Conservation (phyloP, 1,284 basidiomycete species). For the Cutaneotrichosporon dermatis region DNA sequence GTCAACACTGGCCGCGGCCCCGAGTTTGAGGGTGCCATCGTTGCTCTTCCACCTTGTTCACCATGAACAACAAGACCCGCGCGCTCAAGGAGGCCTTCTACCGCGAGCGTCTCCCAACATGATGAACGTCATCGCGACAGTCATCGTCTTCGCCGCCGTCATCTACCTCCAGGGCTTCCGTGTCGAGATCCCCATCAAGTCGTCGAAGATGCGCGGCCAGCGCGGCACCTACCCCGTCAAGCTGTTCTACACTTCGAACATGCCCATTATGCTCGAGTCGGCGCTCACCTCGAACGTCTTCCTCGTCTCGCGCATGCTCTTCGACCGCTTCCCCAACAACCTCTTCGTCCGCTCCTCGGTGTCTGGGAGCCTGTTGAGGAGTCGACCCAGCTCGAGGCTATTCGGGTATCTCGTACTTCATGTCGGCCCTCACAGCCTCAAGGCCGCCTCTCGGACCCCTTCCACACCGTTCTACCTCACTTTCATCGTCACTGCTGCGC, state of each 20-base stretch:
- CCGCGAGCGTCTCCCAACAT: conserved; percentile 95
- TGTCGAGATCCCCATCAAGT: conserved; percentile 97
- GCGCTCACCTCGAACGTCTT: conserved; percentile 93
- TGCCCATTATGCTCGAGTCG: conserved; percentile 99
- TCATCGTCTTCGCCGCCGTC: conserved; percentile 85
- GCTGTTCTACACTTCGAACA: conserved; percentile 98
- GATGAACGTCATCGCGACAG: conserved; percentile 94
- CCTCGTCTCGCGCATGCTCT: conserved; percentile 95
- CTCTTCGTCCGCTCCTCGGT: conserved; percentile 84
- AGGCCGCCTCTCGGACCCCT: conserved; percentile 83
- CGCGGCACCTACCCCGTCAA: conserved; percentile 94
- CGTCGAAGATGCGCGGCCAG: conserved; percentile 91
- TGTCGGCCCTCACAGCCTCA: conserved; percentile 93
- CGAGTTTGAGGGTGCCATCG: conserved; percentile 95
- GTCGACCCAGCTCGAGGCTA: conserved; percentile 82
- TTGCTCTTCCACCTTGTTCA: conserved; percentile 98
- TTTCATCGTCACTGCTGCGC: conserved; percentile 95
- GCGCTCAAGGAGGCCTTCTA: conserved; percentile 98
- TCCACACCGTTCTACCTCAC: conserved; percentile 91
- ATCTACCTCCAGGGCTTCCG: conserved; percentile 99
- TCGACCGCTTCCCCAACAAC: conserved; percentile 84
- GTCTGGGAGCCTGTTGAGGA: conserved; percentile 97
- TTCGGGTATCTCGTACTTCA: conserved; percentile 95
- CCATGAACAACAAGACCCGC: conserved; percentile 96
- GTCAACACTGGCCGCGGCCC: conserved; percentile 97